Conservation (phyloP, 805 yeast genomes). For the Cyberlindnera mycetangii region DNA sequence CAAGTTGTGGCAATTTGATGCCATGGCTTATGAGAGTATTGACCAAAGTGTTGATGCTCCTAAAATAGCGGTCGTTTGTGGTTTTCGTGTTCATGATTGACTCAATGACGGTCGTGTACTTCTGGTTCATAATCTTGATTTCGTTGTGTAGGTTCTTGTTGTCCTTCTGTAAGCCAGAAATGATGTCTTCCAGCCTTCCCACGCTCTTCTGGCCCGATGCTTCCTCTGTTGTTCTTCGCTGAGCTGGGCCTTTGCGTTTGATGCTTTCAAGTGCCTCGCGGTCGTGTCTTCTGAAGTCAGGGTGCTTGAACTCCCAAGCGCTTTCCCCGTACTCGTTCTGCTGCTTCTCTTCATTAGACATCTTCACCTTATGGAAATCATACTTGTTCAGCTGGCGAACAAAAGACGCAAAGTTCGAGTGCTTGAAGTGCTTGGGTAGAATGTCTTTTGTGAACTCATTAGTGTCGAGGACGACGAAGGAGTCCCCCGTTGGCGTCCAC, state of each 20-base stretch:
- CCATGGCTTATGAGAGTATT: conserved; percentile 55
- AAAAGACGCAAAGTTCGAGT: conserved; percentile 90
- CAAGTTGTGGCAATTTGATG: conserved; percentile 62
- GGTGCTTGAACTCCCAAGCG: conserved; percentile 95
- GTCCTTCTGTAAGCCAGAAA: conserved; percentile 23
- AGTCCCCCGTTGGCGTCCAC: conserved; percentile 85
- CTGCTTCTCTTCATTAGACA: conserved; percentile 58
- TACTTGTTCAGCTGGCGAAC: conserved; percentile 95
- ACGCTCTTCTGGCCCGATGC: conserved; percentile 20
- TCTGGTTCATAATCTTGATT: conserved; percentile 43
- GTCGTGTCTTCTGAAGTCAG: conserved; percentile 76
- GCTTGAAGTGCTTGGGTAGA: conserved; percentile 90
- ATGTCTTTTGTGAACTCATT: conserved; percentile 87
- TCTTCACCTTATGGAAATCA: conserved; percentile 94
- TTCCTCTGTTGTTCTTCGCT: conserved; percentile 39
- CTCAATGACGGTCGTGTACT: conserved; percentile 64
- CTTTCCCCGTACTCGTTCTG: conserved; percentile 62
- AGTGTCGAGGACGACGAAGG: conserved; percentile 86
- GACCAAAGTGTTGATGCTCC: conserved; percentile 48
- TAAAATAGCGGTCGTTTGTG: conserved; percentile 53
- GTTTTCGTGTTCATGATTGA: conserved; percentile 54
- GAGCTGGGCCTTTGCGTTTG: conserved; percentile 72
- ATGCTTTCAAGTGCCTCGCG: conserved; percentile 81
- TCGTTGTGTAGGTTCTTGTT: conserved; percentile 36
- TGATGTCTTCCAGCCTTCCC: conserved; percentile 20